Evolutionary conservation across 257 asterid species (phyloP), one percentile per base, ranked within the genome.

Genomic region (Jasminum sambac): DNA sequence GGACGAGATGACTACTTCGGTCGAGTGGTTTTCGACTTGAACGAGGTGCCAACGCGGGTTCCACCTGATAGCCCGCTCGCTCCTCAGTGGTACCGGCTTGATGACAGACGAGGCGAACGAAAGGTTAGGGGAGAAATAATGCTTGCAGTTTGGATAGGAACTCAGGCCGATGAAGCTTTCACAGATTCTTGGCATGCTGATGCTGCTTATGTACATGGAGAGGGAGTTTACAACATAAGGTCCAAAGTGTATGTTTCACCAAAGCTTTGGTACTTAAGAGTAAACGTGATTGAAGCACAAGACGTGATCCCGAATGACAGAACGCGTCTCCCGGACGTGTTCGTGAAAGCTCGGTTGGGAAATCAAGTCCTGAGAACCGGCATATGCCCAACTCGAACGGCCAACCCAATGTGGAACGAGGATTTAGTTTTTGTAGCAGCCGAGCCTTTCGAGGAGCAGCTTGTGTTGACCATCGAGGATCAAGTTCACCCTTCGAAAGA

Each of bases 1-100:
- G 87, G 88, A 17, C 68, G 90, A 43, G 96, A 90, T 43, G 97
- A 86, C 2, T 72, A 76, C 60, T 61, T 88, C 21, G 97, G 95
- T 0, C 72, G 65, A 71, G 90, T 87, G 17, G 73, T 75, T 1
- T 86, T 88, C 14, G 97, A 90, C 63, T 72, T 87, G 77, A 87
- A 85, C 40, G 97, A 90, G 83, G 71, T 90, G 23, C 89, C 95
- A 0, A 86, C 88, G 5, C 75, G 96, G 74, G 90, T 85, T 14
- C 97, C 96, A 4, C 97, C 94, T 10, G 94, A 90, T 69, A 90
- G 96, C 74, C 97, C 96, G n/a, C 72, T 90, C 12, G 95, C 96
- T 3, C 89, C 97, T 3, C 96, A 90, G 24, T 90, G 97, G 96
- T 85, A 82, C 78, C 67, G 89, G 21, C 66, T 90, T 67, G 94